These are phyloP conservation scores for Fusarium sp. DNA, from an alignment of 2,329 filamentous ascomycete genomes.

Conservation along the genomic window DNA sequence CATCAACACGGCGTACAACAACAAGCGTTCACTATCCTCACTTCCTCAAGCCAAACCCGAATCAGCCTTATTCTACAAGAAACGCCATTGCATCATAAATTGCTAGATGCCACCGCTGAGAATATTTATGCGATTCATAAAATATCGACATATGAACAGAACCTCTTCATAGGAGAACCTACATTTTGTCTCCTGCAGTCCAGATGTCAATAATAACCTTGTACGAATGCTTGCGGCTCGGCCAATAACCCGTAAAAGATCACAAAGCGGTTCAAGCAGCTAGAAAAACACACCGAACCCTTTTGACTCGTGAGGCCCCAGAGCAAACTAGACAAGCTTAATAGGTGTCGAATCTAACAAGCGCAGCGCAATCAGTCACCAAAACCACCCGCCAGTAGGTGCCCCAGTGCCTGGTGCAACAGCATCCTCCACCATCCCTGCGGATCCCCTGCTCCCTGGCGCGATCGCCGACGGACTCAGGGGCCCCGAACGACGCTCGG, in stretches of 20 bases:
- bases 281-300: slow-evolving; percentile 8
- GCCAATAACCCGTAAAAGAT: slow-evolving; percentile 7
- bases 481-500: slow-evolving; percentile 50
- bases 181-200: neutral
- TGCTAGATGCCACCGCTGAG: neutral
- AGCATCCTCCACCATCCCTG: slow-evolving; percentile 30
- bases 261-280: slow-evolving; percentile 6
- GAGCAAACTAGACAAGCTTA: slow-evolving; percentile 28
- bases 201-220: slow-evolving; percentile 1
- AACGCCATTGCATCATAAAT: slow-evolving; percentile 16
- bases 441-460: slow-evolving; percentile 40
- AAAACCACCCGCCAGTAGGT: slow-evolving; percentile 17
- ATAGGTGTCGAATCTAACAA: slow-evolving; percentile 23
- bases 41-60: slow-evolving; percentile 1
- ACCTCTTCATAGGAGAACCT: slow-evolving; percentile 16
- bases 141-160: neutral
- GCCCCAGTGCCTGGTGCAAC: slow-evolving; percentile 17
- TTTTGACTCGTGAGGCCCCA: slow-evolving; percentile 27
- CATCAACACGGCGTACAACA: slow-evolving; percentile 5
- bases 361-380: slow-evolving; percentile 2
- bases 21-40: neutral
- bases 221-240: slow-evolving; percentile 5
- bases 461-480: slow-evolving; percentile 49
- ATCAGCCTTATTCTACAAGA: neutral
- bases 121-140: slow-evolving; percentile 7